Conservation (phyloP, 2,329 filamentous ascomycete genomes). For the Fonsecaea erecta region DNA sequence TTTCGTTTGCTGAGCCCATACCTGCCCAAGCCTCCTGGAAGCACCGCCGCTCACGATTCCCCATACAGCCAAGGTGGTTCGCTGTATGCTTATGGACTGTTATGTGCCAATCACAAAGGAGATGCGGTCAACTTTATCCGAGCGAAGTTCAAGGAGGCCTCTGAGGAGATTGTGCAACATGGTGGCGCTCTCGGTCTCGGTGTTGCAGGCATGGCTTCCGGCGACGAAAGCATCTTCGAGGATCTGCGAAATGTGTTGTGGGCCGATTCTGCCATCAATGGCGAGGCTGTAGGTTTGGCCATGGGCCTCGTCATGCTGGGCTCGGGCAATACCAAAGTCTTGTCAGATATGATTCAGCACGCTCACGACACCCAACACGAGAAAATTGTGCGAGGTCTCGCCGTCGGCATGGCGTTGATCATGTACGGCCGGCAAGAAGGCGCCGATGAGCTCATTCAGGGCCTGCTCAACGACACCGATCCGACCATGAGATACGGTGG, state of each 20-base stretch:
- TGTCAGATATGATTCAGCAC: constrained; percentile 97
- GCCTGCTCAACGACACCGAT: constrained; percentile 89
- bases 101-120: constrained; percentile 96
- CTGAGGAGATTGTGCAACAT: constrained; percentile 86
- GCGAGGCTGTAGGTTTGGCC: constrained; percentile 90
- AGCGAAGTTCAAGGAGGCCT: constrained; percentile 55
- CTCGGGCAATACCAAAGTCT: constrained; percentile 89
- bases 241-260: constrained; percentile 88
- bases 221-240: constrained; percentile 86
- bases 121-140: constrained; percentile 66
- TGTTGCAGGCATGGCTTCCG: constrained; percentile 97
- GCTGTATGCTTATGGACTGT: constrained; percentile 90
- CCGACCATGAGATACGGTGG: constrained; percentile 93
- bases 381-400: constrained; percentile 95
- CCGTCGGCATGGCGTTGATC: constrained; percentile 95
- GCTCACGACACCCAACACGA: constrained; percentile 98
- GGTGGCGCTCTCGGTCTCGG: constrained; percentile 93
- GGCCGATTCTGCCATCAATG: constrained; percentile 92
- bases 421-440: constrained; percentile 97
- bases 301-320: constrained; percentile 99
- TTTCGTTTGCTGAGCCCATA: constrained; percentile 94
- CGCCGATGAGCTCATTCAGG: constrained; percentile 92
- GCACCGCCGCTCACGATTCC: constrained; percentile 76
- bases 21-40: constrained; percentile 70
- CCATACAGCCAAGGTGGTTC: constrained; percentile 96